A percentile compares a stretch with the other conserved stretches of the same genome.
Evolutionary conservation across 2,329 filamentous ascomycete genomes (phyloP).

Genomic region (Acarospora socialis): DNA sequence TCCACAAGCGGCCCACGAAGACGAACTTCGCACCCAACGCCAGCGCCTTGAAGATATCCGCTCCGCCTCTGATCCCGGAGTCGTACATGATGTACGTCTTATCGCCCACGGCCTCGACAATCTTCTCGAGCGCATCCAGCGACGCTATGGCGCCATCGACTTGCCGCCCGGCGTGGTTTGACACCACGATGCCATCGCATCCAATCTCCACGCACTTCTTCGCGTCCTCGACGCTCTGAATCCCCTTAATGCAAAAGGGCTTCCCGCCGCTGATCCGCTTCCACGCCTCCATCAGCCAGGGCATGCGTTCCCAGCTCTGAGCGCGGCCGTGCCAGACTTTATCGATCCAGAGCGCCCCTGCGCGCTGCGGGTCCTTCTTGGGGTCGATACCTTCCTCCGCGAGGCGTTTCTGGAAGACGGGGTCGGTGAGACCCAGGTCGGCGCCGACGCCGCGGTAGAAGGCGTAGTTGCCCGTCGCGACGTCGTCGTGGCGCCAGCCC

Average conservation of each 20-base stretch:
- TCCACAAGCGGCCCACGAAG: slow-evolving; percentile 46
- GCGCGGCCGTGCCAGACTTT: slow-evolving; percentile 50
- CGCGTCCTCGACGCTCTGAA: slow-evolving; percentile 54
- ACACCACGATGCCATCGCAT: slow-evolving; percentile 53
- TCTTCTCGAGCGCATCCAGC: slow-evolving; percentile 46
- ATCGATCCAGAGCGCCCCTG: slow-evolving; percentile 49
- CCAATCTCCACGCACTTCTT: slow-evolving; percentile 43
- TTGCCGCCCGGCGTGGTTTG: slow-evolving; percentile 57
- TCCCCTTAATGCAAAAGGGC: slow-evolving; percentile 52
- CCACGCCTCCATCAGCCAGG: slow-evolving; percentile 48
- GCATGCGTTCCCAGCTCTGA: slow-evolving; percentile 51
- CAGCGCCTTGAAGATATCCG: slow-evolving; percentile 47
- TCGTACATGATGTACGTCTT: slow-evolving; percentile 45
- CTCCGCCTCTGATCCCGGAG: slow-evolving; percentile 41
- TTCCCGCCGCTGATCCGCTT: slow-evolving; percentile 39
- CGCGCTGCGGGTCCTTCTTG: slow-evolving; percentile 36
- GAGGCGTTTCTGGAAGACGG: slow-evolving; percentile 42
- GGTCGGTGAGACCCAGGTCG: slow-evolving; percentile 44
- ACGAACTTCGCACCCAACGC: slow-evolving; percentile 49
- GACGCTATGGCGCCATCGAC: slow-evolving; percentile 47
- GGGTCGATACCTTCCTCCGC: slow-evolving; percentile 40
- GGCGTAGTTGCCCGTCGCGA: slow-evolving; percentile 43
- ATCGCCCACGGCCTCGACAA: slow-evolving; percentile 38
- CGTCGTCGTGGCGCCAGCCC: slow-evolving; percentile 46
- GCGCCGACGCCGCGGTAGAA: slow-evolving; percentile 48